Conservation (phyloP, 768 basidiomycete genomes). For the Suillus ampliporus region DNA sequence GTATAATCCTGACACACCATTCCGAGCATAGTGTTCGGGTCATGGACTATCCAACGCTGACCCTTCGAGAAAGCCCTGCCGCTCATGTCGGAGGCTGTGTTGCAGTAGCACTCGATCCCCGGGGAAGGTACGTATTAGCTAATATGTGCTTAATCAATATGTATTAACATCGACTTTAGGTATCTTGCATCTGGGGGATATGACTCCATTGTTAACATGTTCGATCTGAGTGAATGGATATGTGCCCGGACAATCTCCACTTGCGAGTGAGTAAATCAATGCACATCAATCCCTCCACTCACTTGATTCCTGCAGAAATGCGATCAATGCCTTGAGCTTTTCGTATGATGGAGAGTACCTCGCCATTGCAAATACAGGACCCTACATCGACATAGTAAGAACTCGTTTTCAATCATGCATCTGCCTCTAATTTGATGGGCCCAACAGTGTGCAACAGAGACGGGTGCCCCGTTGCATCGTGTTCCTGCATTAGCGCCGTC, state of each 20-base stretch:
- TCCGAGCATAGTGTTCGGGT: conserved; percentile 70
- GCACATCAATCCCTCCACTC: not conserved
- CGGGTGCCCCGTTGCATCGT: conserved; percentile 74
- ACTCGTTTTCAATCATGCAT: not conserved
- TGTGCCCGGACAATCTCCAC: conserved; percentile 75
- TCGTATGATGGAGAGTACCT: conserved; percentile 85
- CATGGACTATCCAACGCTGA: conserved; percentile 69
- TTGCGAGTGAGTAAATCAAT: conserved; percentile 68
- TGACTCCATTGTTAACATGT: conserved; percentile 84
- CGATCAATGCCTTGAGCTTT: conserved; percentile 77
- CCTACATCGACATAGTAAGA: conserved; percentile 80
- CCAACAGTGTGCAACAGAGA: conserved; percentile 77
- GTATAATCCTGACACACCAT: conserved; percentile 67
- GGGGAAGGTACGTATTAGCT: conserved; percentile 57
- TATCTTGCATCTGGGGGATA: conserved; percentile 82
- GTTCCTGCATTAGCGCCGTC: conserved; percentile 73
- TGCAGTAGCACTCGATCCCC: conserved; percentile 79
- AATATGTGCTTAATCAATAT: not conserved
- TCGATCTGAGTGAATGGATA: conserved; percentile 83
- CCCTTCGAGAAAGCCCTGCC: conserved; percentile 62
- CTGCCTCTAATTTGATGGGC: conserved; percentile 3
- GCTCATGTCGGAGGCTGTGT: conserved; percentile 85
- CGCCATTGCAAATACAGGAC: conserved; percentile 73
- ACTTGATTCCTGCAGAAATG: conserved; percentile 50
- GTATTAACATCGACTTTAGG: conserved; percentile 37